Evolutionary conservation across 176 grass and related monocot genomes (phyloP).

Genomic region (Raddia distichophylla): DNA sequence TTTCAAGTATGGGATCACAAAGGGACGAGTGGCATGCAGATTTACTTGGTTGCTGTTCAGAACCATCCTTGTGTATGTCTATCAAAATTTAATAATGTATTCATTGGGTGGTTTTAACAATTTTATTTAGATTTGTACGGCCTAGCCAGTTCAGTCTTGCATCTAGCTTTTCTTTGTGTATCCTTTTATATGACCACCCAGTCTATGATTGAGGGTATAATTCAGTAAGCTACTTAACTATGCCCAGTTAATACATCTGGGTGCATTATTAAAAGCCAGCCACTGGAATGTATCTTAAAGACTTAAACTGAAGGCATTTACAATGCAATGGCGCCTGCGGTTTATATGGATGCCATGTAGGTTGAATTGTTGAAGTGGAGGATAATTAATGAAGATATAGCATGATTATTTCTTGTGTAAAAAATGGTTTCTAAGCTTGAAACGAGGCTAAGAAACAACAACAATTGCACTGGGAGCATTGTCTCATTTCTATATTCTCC

Average conservation of each 20-base stretch:
- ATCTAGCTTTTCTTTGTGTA: not conserved
- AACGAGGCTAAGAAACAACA: no score
- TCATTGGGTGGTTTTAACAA: not conserved
- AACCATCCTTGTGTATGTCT: slow-evolving; percentile 92
- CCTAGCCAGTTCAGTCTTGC: not conserved
- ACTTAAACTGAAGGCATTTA: not conserved
- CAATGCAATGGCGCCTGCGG: no score
- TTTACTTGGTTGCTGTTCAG: slow-evolving; percentile 98
- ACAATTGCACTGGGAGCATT: no score
- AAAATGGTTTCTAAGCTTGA: no score
- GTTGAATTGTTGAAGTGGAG: no score
- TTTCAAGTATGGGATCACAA: slow-evolving; percentile 51
- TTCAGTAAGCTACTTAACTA: not conserved
- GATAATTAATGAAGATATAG: no score
- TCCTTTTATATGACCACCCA: not conserved
- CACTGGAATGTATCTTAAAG: slow-evolving; percentile 8
- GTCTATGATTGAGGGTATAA: slow-evolving; percentile 14
- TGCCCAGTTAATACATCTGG: not conserved
- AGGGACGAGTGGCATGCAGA: slow-evolving; percentile 88
- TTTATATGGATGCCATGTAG: no score
- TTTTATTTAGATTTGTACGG: not conserved
- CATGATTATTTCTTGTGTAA: no score
- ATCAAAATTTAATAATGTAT: not conserved
- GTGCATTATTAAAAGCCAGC: not conserved
- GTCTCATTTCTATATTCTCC: no score